Evolutionary conservation across 2,329 filamentous ascomycete genomes (phyloP), one percentile per base, ranked within the genome.

Genomic region (Alternaria incomplexa): DNA sequence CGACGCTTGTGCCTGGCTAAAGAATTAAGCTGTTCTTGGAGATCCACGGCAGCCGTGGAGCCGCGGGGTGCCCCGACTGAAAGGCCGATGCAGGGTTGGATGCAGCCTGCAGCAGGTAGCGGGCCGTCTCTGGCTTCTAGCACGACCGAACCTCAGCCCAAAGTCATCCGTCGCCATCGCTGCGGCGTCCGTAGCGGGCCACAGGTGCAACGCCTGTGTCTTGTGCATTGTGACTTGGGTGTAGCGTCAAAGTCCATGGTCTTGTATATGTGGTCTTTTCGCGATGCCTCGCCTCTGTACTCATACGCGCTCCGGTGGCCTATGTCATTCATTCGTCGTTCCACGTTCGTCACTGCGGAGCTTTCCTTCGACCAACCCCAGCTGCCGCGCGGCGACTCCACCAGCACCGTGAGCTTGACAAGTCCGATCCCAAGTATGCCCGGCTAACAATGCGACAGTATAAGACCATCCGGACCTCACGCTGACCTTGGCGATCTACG

Each of bases 341-440:
- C 20, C 28, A 25, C 54, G 47, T 48, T 54, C 55, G 51, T 43
- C 54, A 36, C 61, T 36, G 26, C 56, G 44, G 45, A 23, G 45
- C 62, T 57, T 47, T 32, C 40, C 48, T 28, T 54, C 52, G 43
- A 51, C 28, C 45, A 44, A 51, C 28, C 45, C 48, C 43, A 51
- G 56, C 53, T 40, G 65, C 65, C 67, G 60, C 67, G 67, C 65
- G 65, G 61, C 58, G 26, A 55, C 54, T 66, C 56, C 62, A 63
- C 36, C 36, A 40, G 36, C 36, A 40, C 60, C 40, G 65, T 65
- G 50, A 62, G 62, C 64, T 44, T 62, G 58, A 32, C 47, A 28
- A 47, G 45, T 50, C 58, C 45, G 40, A 59, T 26, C 23, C 54
- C 46, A 26, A 48, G 26, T 26, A 40, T 23, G 36, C 20, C 44